phyloP scores from a whole-genome alignment of 2,329 filamentous ascomycete species.

The Claviceps spartinae region DNA sequence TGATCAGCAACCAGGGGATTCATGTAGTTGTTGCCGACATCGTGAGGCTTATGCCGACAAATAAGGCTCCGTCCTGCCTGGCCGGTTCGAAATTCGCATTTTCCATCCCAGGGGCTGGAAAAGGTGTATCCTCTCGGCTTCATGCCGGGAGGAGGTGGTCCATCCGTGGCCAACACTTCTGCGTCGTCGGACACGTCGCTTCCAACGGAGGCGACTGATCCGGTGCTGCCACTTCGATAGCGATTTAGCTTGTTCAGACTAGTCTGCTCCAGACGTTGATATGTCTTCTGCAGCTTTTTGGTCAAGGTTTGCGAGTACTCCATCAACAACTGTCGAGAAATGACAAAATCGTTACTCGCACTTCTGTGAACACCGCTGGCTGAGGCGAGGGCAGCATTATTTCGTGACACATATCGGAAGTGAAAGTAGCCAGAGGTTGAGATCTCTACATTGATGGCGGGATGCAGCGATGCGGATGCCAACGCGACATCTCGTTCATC shows the following conservation, averaged over 20 bases:
- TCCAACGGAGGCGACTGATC: slow-evolving; percentile 16
- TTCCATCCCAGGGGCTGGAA: slow-evolving; percentile 71
- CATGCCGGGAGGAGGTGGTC: slow-evolving; percentile 13
- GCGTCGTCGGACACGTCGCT: not conserved
- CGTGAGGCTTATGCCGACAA: slow-evolving; percentile 57
- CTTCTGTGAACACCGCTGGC: slow-evolving; percentile 2
- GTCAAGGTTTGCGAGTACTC: slow-evolving; percentile 37
- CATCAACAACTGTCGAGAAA: slow-evolving; percentile 44
- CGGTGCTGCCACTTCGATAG: slow-evolving; percentile 16
- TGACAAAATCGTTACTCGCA: slow-evolving; percentile 11
- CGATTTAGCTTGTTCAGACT: slow-evolving; percentile 14
- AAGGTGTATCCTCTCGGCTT: slow-evolving; percentile 62
- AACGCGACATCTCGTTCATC: slow-evolving; percentile 11
- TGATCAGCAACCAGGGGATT: slow-evolving; percentile 31
- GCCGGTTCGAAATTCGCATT: slow-evolving; percentile 74
- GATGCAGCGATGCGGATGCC: slow-evolving; percentile 13
- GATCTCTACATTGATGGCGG: slow-evolving; percentile 37
- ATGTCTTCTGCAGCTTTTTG: slow-evolving; percentile 31
- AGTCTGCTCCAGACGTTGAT: slow-evolving; percentile 23
- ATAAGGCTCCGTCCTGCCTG: slow-evolving; percentile 60
- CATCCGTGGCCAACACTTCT: slow-evolving; percentile 1
- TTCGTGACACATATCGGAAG: slow-evolving; percentile 25
- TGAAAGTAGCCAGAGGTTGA: slow-evolving; percentile 44
- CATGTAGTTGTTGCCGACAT: slow-evolving; percentile 16
- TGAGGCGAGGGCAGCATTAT: not conserved